Conservation (phyloP, 179 eudicot genomes). For the Silene noctiflora region DNA sequence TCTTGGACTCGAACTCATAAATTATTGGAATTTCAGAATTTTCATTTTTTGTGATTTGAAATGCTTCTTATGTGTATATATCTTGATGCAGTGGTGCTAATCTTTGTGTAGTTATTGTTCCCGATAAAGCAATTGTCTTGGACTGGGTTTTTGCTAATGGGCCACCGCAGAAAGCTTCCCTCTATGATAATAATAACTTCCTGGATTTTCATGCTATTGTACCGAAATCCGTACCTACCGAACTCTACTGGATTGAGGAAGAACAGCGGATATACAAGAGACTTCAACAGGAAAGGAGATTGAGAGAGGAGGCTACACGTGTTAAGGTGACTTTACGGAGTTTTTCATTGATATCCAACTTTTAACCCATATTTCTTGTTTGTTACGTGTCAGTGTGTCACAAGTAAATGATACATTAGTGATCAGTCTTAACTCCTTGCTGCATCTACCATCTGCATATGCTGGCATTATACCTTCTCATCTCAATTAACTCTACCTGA, state of each 20-base stretch:
- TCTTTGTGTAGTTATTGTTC: slow-evolving; percentile 63
- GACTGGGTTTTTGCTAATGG: slow-evolving; percentile 99
- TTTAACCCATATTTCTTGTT: not conserved
- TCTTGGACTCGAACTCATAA: not conserved
- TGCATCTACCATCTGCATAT: not conserved
- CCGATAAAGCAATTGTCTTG: slow-evolving; percentile 71
- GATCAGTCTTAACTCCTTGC: not conserved
- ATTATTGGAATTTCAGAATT: not conserved
- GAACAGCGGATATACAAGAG: slow-evolving; percentile 57
- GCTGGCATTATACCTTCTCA: not conserved
- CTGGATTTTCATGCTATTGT: slow-evolving; percentile 88
- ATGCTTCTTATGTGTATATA: not conserved
- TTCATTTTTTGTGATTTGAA: not conserved
- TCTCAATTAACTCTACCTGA: slow-evolving; percentile 9
- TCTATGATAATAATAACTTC: slow-evolving; percentile 72
- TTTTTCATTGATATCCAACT: not conserved
- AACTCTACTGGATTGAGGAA: slow-evolving; percentile 80
- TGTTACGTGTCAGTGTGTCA: not conserved
- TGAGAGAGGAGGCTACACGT: slow-evolving; percentile 60
- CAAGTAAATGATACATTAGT: not conserved
- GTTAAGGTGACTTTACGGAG: slow-evolving; percentile 62
- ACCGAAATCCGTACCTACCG: slow-evolving; percentile 52
- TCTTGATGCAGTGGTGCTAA: slow-evolving; percentile 18
- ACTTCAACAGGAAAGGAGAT: slow-evolving; percentile 76
- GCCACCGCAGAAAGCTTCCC: slow-evolving; percentile 71